Conservation (phyloP, 1,284 basidiomycete genomes). For the Fomitopsis betulina region DNA sequence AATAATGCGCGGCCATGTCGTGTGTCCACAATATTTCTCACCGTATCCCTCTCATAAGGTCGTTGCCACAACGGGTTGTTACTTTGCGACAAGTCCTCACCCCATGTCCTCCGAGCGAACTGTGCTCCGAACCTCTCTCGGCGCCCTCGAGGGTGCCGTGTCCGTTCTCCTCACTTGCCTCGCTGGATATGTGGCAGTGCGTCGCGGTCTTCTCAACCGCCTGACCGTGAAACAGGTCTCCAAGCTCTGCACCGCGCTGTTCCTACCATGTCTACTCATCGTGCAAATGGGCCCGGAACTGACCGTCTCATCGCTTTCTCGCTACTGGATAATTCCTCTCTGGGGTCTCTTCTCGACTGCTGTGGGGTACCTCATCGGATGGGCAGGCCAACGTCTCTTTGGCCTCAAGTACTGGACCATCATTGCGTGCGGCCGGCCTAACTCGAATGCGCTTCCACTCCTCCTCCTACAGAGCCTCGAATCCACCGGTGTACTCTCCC, state of each 20-base stretch:
- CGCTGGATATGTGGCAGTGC: slow-evolving; percentile 24
- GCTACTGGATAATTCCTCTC: slow-evolving; percentile 27
- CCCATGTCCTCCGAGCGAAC: slow-evolving; percentile 6
- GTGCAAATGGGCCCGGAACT: slow-evolving; percentile 29
- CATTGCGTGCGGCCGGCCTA: slow-evolving; percentile 28
- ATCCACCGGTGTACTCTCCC: slow-evolving; percentile 24
- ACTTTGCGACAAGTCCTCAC: too few relatives aligned
- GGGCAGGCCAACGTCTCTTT: slow-evolving; percentile 20
- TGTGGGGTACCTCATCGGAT: slow-evolving; percentile 25
- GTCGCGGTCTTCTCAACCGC: slow-evolving; percentile 19
- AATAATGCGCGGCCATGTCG: too few relatives aligned
- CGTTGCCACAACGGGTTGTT: too few relatives aligned
- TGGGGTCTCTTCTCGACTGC: slow-evolving; percentile 27
- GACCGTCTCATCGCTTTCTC: slow-evolving; percentile 17
- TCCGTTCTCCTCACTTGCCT: slow-evolving; percentile 29
- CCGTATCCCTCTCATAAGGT: too few relatives aligned
- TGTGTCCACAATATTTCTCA: too few relatives aligned
- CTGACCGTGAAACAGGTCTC: slow-evolving; percentile 23
- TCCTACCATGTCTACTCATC: slow-evolving; percentile 30
- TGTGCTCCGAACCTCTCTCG: slow-evolving; percentile 21
- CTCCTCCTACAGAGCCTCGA: slow-evolving; percentile 26
- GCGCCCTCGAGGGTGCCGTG: slow-evolving; percentile 26
- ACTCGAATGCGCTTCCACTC: slow-evolving; percentile 28
- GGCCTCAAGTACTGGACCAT: slow-evolving; percentile 27
- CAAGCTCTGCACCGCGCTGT: slow-evolving; percentile 25